Evolutionary conservation across 2,329 filamentous ascomycete genomes (phyloP).

Genomic region (Cladosporium sp.): DNA sequence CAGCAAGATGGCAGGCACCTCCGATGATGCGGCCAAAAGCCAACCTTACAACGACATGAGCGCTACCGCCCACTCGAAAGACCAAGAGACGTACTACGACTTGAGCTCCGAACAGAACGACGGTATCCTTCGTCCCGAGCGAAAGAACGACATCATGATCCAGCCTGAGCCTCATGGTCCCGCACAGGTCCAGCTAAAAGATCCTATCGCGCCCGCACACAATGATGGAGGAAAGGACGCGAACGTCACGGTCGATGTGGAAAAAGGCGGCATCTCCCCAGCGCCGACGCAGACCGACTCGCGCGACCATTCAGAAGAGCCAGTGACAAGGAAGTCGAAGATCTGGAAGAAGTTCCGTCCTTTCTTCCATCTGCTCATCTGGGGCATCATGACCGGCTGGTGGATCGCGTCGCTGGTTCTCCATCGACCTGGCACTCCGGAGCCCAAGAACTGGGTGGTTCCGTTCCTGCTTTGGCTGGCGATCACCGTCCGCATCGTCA

Average conservation of each 20-base stretch:
- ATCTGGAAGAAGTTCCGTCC: constrained; percentile 47
- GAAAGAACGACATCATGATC: background rate
- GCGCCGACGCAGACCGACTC: background rate
- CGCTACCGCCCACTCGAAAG: background rate
- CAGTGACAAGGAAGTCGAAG: constrained; percentile 6
- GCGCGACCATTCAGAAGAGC: constrained; percentile 2
- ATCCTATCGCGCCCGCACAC: background rate
- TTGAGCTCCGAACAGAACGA: too few species aligned
- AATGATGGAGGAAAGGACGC: background rate
- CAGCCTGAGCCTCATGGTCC: constrained; percentile 8
- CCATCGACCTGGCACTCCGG: constrained; percentile 47
- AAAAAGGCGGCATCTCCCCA: constrained; percentile 13
- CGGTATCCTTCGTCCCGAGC: background rate
- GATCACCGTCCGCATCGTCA: constrained; percentile 69
- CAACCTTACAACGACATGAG: constrained; percentile 7
- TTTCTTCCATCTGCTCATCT: constrained; percentile 34
- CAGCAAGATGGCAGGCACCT: constrained; percentile 10
- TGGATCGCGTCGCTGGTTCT: constrained; percentile 73
- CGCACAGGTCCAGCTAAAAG: background rate
- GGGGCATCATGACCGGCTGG: constrained; percentile 49
- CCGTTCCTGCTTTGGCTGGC: constrained; percentile 78
- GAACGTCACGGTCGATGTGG: constrained; percentile 8
- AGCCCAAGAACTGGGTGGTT: constrained; percentile 75
- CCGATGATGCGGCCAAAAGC: constrained; percentile 2
- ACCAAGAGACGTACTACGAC: too few species aligned